Evolutionary conservation across 2,329 filamentous ascomycete species (phyloP).

Genomic region (Aspergillus pseudoglaucus): DNA sequence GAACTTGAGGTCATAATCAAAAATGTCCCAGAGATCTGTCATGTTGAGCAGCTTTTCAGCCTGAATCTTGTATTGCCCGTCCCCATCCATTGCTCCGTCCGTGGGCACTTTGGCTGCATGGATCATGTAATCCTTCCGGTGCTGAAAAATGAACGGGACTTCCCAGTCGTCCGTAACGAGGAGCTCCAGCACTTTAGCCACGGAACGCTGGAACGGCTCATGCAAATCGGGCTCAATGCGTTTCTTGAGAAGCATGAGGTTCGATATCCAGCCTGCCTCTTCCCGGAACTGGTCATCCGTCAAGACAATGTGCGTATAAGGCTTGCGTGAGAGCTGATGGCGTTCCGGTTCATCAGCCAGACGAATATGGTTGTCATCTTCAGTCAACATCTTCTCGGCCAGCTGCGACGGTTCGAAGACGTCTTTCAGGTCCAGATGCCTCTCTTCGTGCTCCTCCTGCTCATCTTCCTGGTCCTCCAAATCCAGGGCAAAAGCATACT

Average conservation of each 20-base stretch:
- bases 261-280: slow-evolving; percentile 86
- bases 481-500: slow-evolving; percentile 91
- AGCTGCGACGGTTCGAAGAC: slow-evolving; percentile 97
- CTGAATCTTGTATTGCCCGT: slow-evolving; percentile 64
- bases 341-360: slow-evolving; percentile 86
- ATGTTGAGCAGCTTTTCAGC: slow-evolving; percentile 88
- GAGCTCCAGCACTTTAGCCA: slow-evolving; percentile 89
- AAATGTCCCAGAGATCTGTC: slow-evolving; percentile 88
- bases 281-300: slow-evolving; percentile 81
- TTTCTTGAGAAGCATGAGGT: slow-evolving; percentile 84
- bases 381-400: slow-evolving; percentile 87
- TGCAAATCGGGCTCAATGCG: slow-evolving; percentile 64
- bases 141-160: slow-evolving; percentile 95
- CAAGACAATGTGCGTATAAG: slow-evolving; percentile 76
- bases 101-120: slow-evolving; percentile 68
- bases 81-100: slow-evolving; percentile 57
- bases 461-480: slow-evolving; percentile 79
- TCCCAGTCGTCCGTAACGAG: slow-evolving; percentile 92
- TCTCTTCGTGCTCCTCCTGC: slow-evolving; percentile 69
- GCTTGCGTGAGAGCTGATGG: slow-evolving; percentile 83
- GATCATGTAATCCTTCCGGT: slow-evolving; percentile 95
- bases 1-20: slow-evolving; percentile 93
- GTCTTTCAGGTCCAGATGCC: slow-evolving; percentile 87
- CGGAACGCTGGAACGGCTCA: slow-evolving; percentile 76
- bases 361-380: slow-evolving; percentile 88